Percentiles rank a stretch among this genome's conserved stretches.
phyloP scores from a whole-genome alignment of 2,329 filamentous ascomycete species.

The Fusarium redolens region DNA sequence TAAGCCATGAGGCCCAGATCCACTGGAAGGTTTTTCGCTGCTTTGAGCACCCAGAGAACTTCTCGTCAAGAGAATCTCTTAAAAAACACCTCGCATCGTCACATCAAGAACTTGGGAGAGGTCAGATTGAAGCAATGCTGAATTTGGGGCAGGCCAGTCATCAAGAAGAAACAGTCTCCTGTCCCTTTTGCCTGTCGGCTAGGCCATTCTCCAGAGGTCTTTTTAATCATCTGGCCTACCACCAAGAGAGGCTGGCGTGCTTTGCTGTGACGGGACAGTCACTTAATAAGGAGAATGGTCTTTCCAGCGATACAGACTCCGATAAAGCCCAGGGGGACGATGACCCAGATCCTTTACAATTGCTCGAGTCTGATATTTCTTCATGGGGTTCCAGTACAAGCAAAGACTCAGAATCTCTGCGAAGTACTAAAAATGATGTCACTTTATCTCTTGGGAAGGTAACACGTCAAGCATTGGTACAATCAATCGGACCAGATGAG shows the following conservation, averaged over 20 bases:
- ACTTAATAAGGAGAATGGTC: not conserved
- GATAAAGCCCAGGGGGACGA: not conserved
- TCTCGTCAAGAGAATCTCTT: not conserved
- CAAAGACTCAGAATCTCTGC: not conserved
- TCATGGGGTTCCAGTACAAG: not conserved
- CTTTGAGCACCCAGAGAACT: fast-evolving
- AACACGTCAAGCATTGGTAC: not conserved
- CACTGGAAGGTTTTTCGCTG: not conserved
- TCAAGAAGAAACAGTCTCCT: not conserved
- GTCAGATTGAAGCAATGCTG: not conserved
- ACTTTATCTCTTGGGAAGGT: not conserved
- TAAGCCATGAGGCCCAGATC: not conserved
- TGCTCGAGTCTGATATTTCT: not conserved
- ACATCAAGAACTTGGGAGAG: not conserved
- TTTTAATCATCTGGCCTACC: not conserved
- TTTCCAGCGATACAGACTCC: not conserved
- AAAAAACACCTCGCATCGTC: not conserved
- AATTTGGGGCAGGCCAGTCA: not conserved
- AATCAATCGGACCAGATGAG: not conserved
- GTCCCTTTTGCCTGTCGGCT: not conserved
- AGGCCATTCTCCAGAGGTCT: not conserved
- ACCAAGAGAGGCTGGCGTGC: not conserved
- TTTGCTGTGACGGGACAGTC: not conserved
- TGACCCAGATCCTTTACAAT: not conserved
- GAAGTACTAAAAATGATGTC: no score